Base-by-base conservation (phyloP, 768 basidiomycete species). In the Cyclocybe aegerita region DNA sequence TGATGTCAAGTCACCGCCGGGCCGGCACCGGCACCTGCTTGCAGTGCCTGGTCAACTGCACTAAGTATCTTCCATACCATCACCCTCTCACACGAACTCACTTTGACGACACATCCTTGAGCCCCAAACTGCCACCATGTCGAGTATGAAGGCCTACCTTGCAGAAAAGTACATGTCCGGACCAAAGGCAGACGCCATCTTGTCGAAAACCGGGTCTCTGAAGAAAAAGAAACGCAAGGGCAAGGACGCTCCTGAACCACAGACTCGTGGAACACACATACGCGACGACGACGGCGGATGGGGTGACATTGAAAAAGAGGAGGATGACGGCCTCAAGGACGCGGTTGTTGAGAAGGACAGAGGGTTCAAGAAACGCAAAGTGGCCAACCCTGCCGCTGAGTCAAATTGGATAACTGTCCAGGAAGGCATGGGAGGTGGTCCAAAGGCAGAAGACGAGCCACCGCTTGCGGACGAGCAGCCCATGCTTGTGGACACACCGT, bases 81-180 rank as follows among this genome's bases (percentile, higher is more conserved):
- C 23, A 23, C 23, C 23, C 23, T 23, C 23, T 23, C 23, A 5
- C 5, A 23, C 5, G 23, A 23, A 23, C 23, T 23, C 23, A n/a
- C n/a, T n/a, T 23, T 23, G 23, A 23, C 23, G 23, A 23, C 3
- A 5, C 23, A 1, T 23, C 23, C 23, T 23, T 23, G 23, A 23
- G 23, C 23, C 43, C 9, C 14, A 15, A 12, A 45, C 46, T 40
- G 39, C 42, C 34, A 60, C 39, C 36, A 79, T 78, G 76, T 69
- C 78, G 11, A 64, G 69, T 50, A 78, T 95, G 73, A 86, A 93
- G 65, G 76, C 90, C 16, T 95, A 95, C 65, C 79, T 95, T 12
- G 92, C 92, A 0, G 80, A 86, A 56, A 92, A 90, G 55, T 98
- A 98, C 73, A 96, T 98, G 94, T 86, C 93, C 4, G 96, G 96